Evolutionary conservation across 2,329 filamentous ascomycete genomes (phyloP).

Genomic region (Scedosporium dehoogii): DNA sequence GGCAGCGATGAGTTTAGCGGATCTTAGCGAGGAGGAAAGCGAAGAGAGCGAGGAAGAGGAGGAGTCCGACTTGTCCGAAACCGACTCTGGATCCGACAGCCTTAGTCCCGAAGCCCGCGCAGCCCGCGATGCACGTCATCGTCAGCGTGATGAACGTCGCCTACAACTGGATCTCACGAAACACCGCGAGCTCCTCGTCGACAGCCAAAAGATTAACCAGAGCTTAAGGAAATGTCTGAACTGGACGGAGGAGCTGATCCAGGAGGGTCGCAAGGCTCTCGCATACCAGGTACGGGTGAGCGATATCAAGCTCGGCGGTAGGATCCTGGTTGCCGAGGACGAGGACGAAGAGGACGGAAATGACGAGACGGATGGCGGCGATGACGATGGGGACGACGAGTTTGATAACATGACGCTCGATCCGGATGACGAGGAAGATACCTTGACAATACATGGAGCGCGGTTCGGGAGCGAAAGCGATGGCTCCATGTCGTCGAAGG

Average conservation of each 20-base stretch:
- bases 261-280: constrained; percentile 77
- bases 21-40: constrained; percentile 37
- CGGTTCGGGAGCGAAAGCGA: too few relatives aligned
- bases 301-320: constrained; percentile 72
- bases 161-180: constrained; percentile 78
- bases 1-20: constrained; percentile 35
- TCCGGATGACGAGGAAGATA: constrained; percentile 8
- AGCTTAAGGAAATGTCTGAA: constrained; percentile 81
- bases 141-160: constrained; percentile 69
- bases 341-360: constrained; percentile 27
- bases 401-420: not conserved
- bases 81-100: constrained; percentile 16
- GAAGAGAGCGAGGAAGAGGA: constrained; percentile 37
- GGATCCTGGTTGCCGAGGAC: constrained; percentile 60
- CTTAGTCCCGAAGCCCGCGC: constrained; percentile 28
- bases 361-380: not conserved
- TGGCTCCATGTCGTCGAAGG: not conserved
- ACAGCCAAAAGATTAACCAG: constrained; percentile 92
- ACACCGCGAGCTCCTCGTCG: constrained; percentile 78
- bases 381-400: constrained; percentile 1
- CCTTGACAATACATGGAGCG: constrained; percentile 16
- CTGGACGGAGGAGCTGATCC: constrained; percentile 85
- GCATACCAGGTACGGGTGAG: constrained; percentile 70
- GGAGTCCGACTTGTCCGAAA: constrained; percentile 36
- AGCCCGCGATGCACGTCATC: constrained; percentile 39